phyloP scores from a whole-genome alignment of 352 stramenopile genomes.

The Pythium utonaiense region DNA sequence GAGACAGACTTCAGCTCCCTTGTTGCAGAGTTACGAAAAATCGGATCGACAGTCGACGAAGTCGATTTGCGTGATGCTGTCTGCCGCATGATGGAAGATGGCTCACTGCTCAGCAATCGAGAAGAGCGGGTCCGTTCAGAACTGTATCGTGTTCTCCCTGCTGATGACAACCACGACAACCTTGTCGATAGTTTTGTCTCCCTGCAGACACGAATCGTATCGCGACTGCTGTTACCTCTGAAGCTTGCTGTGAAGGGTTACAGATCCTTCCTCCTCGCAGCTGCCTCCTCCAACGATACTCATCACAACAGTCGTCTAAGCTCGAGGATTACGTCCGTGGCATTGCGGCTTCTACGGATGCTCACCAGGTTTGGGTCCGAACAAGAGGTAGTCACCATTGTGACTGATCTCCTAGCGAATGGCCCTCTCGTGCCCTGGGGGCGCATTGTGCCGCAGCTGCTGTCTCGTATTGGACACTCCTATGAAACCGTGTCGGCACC shows the following conservation, averaged over 20 bases:
- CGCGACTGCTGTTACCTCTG: constrained; percentile 12
- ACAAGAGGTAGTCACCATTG: constrained; percentile 29
- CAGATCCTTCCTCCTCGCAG: constrained; percentile 12
- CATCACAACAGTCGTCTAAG: background rate
- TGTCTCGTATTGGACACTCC: constrained; percentile 62
- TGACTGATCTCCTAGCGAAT: constrained; percentile 41
- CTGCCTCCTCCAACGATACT: background rate
- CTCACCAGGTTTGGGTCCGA: constrained; percentile 63
- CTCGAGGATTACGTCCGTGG: constrained; percentile 41
- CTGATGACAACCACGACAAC: constrained; percentile 18
- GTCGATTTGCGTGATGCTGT: constrained; percentile 40
- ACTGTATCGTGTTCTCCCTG: constrained; percentile 1
- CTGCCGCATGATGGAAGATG: constrained; percentile 52
- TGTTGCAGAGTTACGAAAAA: constrained; percentile 36
- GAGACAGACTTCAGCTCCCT: constrained; percentile 34
- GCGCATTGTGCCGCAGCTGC: constrained; percentile 66
- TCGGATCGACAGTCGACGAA: constrained; percentile 19
- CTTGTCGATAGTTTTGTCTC: constrained; percentile 14
- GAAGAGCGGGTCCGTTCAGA: constrained; percentile 30
- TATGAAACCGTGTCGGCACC: constrained; percentile 41
- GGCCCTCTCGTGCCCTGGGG: constrained; percentile 63
- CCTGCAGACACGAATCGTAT: constrained; percentile 11
- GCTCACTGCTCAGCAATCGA: constrained; percentile 33
- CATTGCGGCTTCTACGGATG: constrained; percentile 60
- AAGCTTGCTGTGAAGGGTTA: constrained; percentile 20